Base-by-base conservation (phyloP, 176 grass and related monocot genomes). In the Poa pratensis region DNA sequence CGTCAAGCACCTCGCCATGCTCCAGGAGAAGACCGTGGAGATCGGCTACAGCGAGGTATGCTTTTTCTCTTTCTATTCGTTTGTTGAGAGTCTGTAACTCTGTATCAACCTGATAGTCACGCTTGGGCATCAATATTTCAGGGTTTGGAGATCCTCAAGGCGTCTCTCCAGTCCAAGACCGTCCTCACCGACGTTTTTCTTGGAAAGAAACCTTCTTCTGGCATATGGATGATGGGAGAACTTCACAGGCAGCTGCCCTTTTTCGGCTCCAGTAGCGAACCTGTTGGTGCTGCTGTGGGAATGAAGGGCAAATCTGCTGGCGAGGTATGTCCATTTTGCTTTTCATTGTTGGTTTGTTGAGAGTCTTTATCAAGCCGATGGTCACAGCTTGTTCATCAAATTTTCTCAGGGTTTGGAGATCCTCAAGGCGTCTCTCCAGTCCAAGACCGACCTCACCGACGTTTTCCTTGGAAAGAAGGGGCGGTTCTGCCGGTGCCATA, bases 121-220 rank as follows among this genome's bases (percentile, higher is more conserved):
- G 39, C 37, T 61, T 26, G 58, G n/a, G 23, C 24, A 17, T 3
- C 23, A 2, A 24, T 60, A 24, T 69, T 16, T 3, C 17, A 68
- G 64, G 64, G 64, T 20, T 17, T 68, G 64, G 64, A 17, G 64
- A 68, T 68, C 17, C 64, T 68, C 17, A 68, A 37, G 17, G 68
- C 68, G 68, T 42, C 68, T 9, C 68, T 71, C 35, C 68, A 45
- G 68, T 71, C 68, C 68, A 43, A 71, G 37, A 45, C 68, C 5
- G 68, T 71, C 39, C 68, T 71, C 68, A 71, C 68, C 20, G 68
- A 71, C 20, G 39, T 71, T 18, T 71, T 71, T 20, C 39, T 71
- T 3, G 59, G 8, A 3, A 62, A 62, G 37, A 42, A 70, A 57
- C 54, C 20, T 20, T 5, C 19, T 8, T 1, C 54, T n/a, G 18